phyloP scores from a whole-genome alignment of 2,329 filamentous ascomycete genomes.

The Verticillium zaregamsianum region DNA sequence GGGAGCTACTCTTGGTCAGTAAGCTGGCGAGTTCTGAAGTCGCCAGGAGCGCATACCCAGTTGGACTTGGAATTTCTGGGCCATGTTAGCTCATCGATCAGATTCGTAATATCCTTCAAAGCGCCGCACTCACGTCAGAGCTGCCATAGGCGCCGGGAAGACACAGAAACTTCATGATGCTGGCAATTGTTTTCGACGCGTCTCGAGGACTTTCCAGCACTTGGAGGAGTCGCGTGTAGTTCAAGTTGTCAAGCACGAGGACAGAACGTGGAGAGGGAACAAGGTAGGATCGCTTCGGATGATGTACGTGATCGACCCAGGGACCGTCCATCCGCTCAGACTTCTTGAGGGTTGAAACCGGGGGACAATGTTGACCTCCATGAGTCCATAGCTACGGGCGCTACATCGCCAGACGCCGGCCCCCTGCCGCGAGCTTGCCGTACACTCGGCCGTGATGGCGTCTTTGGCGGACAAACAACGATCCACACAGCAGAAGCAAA shows the following conservation, averaged over 20 bases:
- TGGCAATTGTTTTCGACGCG: neutral
- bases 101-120: slow-evolving; percentile 3
- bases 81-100: slow-evolving; percentile 9
- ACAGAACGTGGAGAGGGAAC: neutral
- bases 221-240: neutral
- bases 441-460: neutral
- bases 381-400: neutral
- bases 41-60: slow-evolving; percentile 30
- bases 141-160: slow-evolving; percentile 55
- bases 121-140: slow-evolving; percentile 38
- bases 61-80: slow-evolving; percentile 52
- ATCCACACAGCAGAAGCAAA: neutral
- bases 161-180: slow-evolving; percentile 52
- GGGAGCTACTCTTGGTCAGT: slow-evolving; percentile 34
- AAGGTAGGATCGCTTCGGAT: neutral
- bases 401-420: neutral
- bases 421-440: neutral
- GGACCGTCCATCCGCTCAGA: neutral
- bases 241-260: neutral
- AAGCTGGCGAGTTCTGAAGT: neutral
- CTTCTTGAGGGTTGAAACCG: neutral
- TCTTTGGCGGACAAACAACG: neutral
- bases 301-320: neutral
- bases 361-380: neutral
- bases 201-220: neutral